phyloP scores from a whole-genome alignment of 768 basidiomycete genomes.

The Boletus tomentosulus region DNA sequence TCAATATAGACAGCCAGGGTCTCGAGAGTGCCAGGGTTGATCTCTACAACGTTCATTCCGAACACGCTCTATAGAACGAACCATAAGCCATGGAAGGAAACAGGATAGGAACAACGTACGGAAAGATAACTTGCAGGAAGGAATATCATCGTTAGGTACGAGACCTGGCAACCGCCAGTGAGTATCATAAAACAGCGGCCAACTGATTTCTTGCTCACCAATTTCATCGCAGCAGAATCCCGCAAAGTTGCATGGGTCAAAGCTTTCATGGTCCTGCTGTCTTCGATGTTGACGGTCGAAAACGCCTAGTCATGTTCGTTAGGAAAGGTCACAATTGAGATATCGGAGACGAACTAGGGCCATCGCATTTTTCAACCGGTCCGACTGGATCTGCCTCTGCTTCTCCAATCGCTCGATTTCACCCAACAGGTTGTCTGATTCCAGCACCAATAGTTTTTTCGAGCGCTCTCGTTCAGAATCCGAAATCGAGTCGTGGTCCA shows the following conservation, averaged over 20 bases:
- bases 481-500: conserved; percentile 28
- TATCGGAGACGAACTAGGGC: conserved; percentile 19
- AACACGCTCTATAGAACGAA: conserved; percentile 28
- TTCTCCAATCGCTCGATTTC: conserved; percentile 39
- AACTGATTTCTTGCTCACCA: conserved; percentile 8
- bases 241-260: conserved; percentile 45
- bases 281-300: conserved; percentile 55
- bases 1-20: conserved; percentile 38
- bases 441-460: conserved; percentile 10
- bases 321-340: background rate
- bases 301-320: conserved; percentile 42
- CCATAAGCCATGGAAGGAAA: background rate
- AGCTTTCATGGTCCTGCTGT: conserved; percentile 47
- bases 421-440: conserved; percentile 32
- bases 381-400: conserved; percentile 25
- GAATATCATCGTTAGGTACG: conserved; percentile 60
- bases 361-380: conserved; percentile 32
- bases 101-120: conserved; percentile 11
- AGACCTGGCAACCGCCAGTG: conserved; percentile 33
- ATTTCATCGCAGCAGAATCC: conserved; percentile 40
- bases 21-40: conserved; percentile 23
- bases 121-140: conserved; percentile 49
- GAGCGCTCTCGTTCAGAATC: conserved; percentile 3
- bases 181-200: background rate
- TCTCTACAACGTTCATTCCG: conserved; percentile 30